Base-by-base conservation (phyloP, 208 protist species). In the Crithidia thermophila region DNA sequence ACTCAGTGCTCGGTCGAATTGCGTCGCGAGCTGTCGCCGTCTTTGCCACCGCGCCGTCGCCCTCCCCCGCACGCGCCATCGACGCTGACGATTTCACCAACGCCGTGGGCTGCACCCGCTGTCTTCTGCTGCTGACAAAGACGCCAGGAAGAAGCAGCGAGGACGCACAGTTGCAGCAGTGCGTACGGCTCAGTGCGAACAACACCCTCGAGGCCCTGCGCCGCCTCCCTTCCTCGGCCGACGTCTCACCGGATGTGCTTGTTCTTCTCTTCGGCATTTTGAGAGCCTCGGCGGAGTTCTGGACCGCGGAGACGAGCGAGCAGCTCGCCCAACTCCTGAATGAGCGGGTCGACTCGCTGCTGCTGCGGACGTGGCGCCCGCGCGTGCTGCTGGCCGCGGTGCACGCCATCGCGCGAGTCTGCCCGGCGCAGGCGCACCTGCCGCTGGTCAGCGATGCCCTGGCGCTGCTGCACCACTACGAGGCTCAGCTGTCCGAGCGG, bases 401-500 rank as follows among this genome's bases (percentile, higher is more conserved):
- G 34, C 80, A 90, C 62, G 69, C 83, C 10, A 59, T 94, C 30
- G 85, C 88, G 6, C 82, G 75, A 53, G 68, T 74, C 16, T 77
- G 74, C 50, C 63, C 80, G 3, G 45, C 51, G 5, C 47, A 63
- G 33, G 47, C 50, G 11, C 31, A 60, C n/a, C 31, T 81, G 6
- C 34, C 61, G 1, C 51, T 95, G n/a, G 25, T 81, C 2, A 28
- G 62, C 23, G 78, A 83, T 23, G 59, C 88, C n/a, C 33, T 90
- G 0, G 61, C 58, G 5, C 72, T 72, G 46, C 67, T 86, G 40
- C 72, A 70, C 30, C 65, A 82, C 14, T 65, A 73, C 30, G 67
- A 91, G 27, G 23, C 39, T n/a, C 77, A 83, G 61, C 65, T 95
- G 10, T 66, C 75, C 28, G 77, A 74, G 51, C 49, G 64, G 25